Evolutionary conservation across 805 yeast species (phyloP).

Genomic region (Lipomyces yamanashiensis): DNA sequence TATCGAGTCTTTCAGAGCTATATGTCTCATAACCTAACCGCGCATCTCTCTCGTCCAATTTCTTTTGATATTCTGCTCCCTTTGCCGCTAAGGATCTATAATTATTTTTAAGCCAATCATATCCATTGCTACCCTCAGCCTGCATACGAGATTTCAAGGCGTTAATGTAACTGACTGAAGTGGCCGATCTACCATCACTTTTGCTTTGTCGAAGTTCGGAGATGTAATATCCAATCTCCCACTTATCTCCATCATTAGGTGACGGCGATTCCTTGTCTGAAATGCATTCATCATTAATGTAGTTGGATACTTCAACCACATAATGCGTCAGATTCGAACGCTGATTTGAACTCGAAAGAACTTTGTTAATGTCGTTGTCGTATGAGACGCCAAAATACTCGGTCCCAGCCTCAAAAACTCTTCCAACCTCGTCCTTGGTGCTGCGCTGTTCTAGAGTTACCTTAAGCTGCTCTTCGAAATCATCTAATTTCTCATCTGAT

Average conservation of each 20-base stretch:
- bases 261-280: conserved; percentile 10
- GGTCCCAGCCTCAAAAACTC: neutral
- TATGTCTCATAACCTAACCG: conserved; percentile 14
- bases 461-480: too few relatives aligned
- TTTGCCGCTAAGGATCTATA: conserved; percentile 44
- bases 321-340: conserved; percentile 34
- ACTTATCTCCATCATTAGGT: conserved; percentile 10
- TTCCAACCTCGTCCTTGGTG: neutral
- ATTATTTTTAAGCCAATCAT: conserved; percentile 27
- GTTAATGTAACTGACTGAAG: neutral
- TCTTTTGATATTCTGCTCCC: conserved; percentile 41
- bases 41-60: conserved; percentile 35
- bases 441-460: too few relatives aligned
- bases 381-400: neutral
- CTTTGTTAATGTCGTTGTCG: neutral
- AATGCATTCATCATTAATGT: conserved; percentile 9
- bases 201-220: neutral
- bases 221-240: conserved; percentile 20
- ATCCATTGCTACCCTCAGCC: neutral
- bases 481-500: too few relatives aligned
- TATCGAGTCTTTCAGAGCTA: conserved; percentile 12
- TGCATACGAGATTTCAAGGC: neutral
- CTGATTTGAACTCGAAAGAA: neutral
- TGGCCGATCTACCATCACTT: neutral
- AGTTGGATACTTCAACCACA: conserved; percentile 26